phyloP scores from a whole-genome alignment of 306 rosid genomes.

The Potentilla sterilis region DNA sequence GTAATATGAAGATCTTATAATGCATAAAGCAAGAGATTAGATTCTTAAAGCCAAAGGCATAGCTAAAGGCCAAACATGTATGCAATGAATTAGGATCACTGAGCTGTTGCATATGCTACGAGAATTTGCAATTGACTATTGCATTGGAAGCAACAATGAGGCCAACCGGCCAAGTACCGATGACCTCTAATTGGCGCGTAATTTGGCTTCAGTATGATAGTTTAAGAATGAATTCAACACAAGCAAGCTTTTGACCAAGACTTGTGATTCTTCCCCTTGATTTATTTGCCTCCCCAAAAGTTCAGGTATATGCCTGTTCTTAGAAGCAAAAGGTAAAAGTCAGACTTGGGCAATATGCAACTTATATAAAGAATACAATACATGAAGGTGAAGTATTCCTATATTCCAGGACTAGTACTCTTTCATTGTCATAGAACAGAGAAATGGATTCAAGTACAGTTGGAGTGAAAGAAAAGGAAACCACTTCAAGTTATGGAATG shows the following conservation, averaged over 20 bases:
- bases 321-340: not conserved
- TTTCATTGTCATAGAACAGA: not conserved
- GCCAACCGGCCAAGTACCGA: not conserved
- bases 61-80: not conserved
- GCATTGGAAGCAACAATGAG: constrained; percentile 22
- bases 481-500: constrained; percentile 17
- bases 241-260: not conserved
- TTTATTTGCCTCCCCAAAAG: not conserved
- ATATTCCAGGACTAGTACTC: not conserved
- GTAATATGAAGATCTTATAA: not conserved
- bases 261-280: not conserved
- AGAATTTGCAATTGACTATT: constrained; percentile 9
- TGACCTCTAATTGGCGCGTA: not conserved
- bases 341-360: not conserved
- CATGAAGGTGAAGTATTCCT: not conserved
- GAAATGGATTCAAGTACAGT: constrained; percentile 23
- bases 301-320: not conserved
- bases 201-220: not conserved
- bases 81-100: not conserved
- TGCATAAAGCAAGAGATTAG: not conserved
- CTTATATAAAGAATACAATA: not conserved
- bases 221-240: not conserved
- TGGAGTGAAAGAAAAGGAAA: constrained; percentile 6
- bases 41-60: not conserved
- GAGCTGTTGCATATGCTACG: not conserved